Base-by-base conservation (phyloP, 2,329 filamentous ascomycete species). In the Colletotrichum theobromicola region DNA sequence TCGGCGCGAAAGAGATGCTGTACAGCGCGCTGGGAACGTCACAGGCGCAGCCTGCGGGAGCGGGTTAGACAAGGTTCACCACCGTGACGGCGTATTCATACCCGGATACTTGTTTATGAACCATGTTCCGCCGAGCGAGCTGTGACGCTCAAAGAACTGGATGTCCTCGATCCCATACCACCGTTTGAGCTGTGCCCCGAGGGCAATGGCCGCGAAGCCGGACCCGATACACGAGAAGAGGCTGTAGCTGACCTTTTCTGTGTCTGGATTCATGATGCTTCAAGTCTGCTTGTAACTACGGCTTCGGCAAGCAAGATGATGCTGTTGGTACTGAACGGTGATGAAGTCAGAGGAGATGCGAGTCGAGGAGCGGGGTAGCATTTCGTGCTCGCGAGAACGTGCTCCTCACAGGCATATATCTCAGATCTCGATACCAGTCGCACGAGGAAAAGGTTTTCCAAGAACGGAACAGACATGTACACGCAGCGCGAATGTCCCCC, bases 61-160 rank as follows among this genome's bases (percentile, higher is more conserved):
- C n/a, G 12, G 37, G 34, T 28, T 32, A 71, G 42, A 18, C 26
- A n/a, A 18, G 5, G 8, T 10, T 18, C 7, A 6, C 28, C 28
- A 8, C 18, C 10, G 57, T 61, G 24, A 21, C 9, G 50, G 24
- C 9, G 24, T 13, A 15, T 18, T 18, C 37, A 79, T 82, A 80
- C 88, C 89, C 10, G 90, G 91, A 80, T 93, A 93, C 35, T 62
- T 34, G 60, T 62, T 93, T 60, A 87, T 87, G 82, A 87, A 88
- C 92, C 92, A 93, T 3, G 91, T 93, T 10, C 92, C 92, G 46
- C 92, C 92, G 46, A 93, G 84, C 8, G 87, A 87, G 7, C 85
- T 82, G 75, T 90, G 85, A 13, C 89, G 85, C 32, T 93, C 92
- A 75, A 93, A 93, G 79, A 93, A 86, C 46, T 85, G 84, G 77